A percentile compares a stretch with the other conserved stretches of the same genome.
Conservation (phyloP, 441 rosid genomes). For the Syzygium syzygioides region DNA sequence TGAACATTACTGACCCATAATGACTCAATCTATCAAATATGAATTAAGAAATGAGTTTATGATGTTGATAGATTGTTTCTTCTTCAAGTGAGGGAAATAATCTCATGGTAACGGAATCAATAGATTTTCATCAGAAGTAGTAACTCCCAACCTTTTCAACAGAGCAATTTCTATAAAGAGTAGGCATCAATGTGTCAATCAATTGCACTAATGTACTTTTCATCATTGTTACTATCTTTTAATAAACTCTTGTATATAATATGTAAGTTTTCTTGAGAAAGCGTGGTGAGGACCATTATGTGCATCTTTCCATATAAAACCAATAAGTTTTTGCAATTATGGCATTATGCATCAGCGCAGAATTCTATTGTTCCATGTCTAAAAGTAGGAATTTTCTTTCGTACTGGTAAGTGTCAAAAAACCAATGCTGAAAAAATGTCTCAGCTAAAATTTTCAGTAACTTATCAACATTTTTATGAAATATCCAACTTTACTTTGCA, state of each 20-base stretch:
- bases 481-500: neutral
- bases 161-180: neutral
- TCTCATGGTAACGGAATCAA: neutral
- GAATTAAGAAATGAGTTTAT: neutral
- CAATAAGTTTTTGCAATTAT: neutral
- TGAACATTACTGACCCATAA: no score
- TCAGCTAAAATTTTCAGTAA: neutral
- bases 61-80: neutral
- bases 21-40: neutral
- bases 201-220: neutral
- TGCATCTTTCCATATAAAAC: neutral
- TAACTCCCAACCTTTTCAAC: neutral
- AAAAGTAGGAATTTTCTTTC: neutral
- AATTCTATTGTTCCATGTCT: neutral
- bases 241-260: neutral
- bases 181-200: neutral
- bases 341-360: neutral
- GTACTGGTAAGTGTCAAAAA: neutral
- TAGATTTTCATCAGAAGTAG: neutral
- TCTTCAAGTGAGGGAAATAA: neutral
- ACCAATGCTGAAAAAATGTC: neutral
- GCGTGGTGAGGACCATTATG: neutral
- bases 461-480: neutral
- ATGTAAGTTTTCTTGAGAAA: neutral
- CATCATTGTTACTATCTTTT: neutral